phyloP scores from a whole-genome alignment of 2,329 filamentous ascomycete species.

The Geosmithia morbida region DNA sequence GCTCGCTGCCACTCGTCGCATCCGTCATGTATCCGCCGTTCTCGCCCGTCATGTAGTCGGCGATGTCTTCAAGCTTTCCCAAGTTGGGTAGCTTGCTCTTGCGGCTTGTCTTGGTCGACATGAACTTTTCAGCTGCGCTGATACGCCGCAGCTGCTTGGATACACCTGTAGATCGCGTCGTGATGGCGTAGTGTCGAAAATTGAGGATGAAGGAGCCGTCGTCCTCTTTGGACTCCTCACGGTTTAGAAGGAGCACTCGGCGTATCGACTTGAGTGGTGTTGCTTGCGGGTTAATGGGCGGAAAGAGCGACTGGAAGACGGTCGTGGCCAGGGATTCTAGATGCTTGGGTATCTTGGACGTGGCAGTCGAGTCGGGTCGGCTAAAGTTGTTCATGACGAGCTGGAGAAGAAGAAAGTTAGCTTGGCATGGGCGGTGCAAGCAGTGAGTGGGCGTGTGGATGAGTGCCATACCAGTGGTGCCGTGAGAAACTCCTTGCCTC shows the following conservation, averaged over 20 bases:
- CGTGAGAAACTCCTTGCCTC: constrained; percentile 72
- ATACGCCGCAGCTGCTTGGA: constrained; percentile 73
- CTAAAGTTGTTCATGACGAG: constrained; percentile 98
- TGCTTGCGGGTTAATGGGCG: constrained; percentile 82
- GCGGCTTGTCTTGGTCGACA: constrained; percentile 42
- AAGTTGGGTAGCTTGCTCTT: constrained; percentile 73
- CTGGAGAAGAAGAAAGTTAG: constrained; percentile 17
- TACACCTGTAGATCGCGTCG: constrained; percentile 71
- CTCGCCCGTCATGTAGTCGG: constrained; percentile 83
- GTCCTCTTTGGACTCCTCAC: constrained; percentile 47
- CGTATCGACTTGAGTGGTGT: constrained; percentile 88
- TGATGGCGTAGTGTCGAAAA: constrained; percentile 90
- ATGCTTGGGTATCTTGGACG: constrained; percentile 72
- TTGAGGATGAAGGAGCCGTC: constrained; percentile 69
- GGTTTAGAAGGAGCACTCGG: constrained; percentile 78
- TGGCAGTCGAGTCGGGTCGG: constrained; percentile 43
- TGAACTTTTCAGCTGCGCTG: constrained; percentile 70
- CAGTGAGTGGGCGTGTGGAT: neutral
- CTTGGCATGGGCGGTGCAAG: too few species aligned
- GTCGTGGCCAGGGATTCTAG: constrained; percentile 87
- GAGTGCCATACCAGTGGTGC: constrained; percentile 65
- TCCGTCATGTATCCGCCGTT: constrained; percentile 78
- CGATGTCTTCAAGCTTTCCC: constrained; percentile 80
- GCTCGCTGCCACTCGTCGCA: constrained; percentile 71
- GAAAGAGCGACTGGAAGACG: constrained; percentile 91